These are phyloP conservation scores for Taphrina betulina DNA, from an alignment of 1,139 yeast genomes.

Conservation along the genomic window DNA sequence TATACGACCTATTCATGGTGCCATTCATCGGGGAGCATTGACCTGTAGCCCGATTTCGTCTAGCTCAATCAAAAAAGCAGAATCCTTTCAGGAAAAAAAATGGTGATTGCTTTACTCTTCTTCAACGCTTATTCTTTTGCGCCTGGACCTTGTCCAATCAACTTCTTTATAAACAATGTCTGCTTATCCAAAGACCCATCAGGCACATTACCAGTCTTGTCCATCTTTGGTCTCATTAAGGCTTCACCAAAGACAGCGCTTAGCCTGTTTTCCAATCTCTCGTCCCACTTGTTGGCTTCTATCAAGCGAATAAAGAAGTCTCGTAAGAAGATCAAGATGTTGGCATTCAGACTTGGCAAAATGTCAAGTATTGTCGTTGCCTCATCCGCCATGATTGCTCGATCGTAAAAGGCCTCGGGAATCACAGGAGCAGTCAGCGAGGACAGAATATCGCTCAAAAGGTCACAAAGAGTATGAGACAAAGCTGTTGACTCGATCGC, in stretches of 20 bases:
- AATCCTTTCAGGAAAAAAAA: no score
- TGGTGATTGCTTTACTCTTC: no score
- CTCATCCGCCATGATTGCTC: constrained; percentile 8
- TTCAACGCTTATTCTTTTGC: no score
- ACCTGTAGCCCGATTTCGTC: no score
- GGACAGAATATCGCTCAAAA: constrained; percentile 12
- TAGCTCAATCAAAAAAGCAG: no score
- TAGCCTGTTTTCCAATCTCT: not conserved
- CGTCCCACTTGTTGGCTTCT: not conserved
- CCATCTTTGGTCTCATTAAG: not conserved
- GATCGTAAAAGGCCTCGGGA: constrained; percentile 9
- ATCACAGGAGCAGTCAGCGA: constrained; percentile 24
- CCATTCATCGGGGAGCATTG: no score
- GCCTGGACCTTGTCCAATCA: no score
- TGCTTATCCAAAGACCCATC: no score
- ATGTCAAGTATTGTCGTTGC: constrained; percentile 23
- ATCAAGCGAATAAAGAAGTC: constrained; percentile 5
- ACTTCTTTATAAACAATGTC: no score
- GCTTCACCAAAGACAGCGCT: constrained; percentile 1
- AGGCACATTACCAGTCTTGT: no score
- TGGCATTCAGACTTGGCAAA: constrained; percentile 13
- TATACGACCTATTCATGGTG: no score
- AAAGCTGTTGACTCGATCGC: not conserved
- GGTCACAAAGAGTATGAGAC: constrained; percentile 2
- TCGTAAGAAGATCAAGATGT: constrained; percentile 29